Evolutionary conservation across 2,329 filamentous ascomycete species (phyloP).

Genomic region (Incumbomyces delicatus): DNA sequence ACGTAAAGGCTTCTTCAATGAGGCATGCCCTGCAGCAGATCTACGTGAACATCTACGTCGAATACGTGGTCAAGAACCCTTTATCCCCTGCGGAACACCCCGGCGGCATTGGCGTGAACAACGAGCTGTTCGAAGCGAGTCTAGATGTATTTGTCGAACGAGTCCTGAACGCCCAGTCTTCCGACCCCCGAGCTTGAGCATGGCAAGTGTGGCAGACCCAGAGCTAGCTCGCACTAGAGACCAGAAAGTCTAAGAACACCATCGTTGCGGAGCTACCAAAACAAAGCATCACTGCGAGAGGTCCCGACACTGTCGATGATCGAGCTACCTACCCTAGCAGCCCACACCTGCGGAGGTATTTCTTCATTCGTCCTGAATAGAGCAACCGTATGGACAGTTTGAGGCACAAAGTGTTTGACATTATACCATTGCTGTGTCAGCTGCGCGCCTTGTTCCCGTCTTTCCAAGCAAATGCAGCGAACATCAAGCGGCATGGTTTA

Average conservation of each 20-base stretch:
- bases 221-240: background rate
- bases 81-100: constrained; percentile 53
- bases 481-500: too few relatives aligned
- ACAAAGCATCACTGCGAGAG: background rate
- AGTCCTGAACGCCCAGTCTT: constrained; percentile 17
- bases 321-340: too few relatives aligned
- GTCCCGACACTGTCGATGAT: too few relatives aligned
- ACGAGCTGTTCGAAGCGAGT: constrained; percentile 55
- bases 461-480: too few relatives aligned
- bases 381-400: too few relatives aligned
- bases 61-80: constrained; percentile 67
- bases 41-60: constrained; percentile 95
- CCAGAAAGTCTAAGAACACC: background rate
- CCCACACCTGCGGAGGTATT: too few relatives aligned
- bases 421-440: too few relatives aligned
- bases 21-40: constrained; percentile 93
- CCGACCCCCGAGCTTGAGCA: constrained; percentile 3
- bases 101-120: constrained; percentile 52
- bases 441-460: too few relatives aligned
- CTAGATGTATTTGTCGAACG: constrained; percentile 40
- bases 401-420: too few relatives aligned
- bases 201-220: constrained; percentile 2
- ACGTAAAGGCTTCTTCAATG: constrained; percentile 81
- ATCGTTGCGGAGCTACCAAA: background rate
- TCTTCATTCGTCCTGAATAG: too few relatives aligned